A percentile compares a stretch with the other conserved stretches of the same genome.
phyloP scores from a whole-genome alignment of 192 early-diverging fungal species.

The Linnemannia elongata region DNA sequence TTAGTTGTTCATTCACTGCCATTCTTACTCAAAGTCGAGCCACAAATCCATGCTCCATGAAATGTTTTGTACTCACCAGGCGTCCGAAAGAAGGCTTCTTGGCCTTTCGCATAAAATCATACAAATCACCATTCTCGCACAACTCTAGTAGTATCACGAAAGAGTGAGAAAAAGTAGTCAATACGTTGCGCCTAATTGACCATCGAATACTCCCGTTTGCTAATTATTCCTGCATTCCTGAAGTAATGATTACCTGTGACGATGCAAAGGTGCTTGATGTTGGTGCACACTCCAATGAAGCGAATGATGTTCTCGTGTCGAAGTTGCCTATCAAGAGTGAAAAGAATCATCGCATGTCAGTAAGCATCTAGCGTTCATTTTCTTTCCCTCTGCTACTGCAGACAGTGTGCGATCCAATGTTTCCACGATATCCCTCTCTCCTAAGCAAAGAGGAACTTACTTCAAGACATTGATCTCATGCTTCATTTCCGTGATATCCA shows the following conservation, averaged over 20 bases:
- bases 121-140: conserved; percentile 82
- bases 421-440: too few species aligned
- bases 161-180: background rate
- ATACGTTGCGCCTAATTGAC: too few species aligned
- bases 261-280: conserved; percentile 76
- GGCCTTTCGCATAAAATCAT: conserved; percentile 78
- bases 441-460: conserved; percentile 36
- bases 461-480: conserved; percentile 85
- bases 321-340: conserved; percentile 66
- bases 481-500: conserved; percentile 80
- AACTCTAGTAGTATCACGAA: conserved; percentile 58
- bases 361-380: too few species aligned
- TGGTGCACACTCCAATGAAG: conserved; percentile 83
- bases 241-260: conserved; percentile 59
- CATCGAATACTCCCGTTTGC: too few species aligned
- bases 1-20: too few species aligned
- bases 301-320: conserved; percentile 83
- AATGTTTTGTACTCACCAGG: conserved; percentile 46
- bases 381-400: background rate
- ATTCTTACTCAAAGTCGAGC: too few species aligned
- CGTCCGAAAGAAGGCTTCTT: conserved; percentile 76
- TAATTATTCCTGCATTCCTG: background rate
- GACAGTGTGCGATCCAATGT: too few species aligned
- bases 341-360: background rate
- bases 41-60: too few species aligned